phyloP scores from a whole-genome alignment of 495 filamentous ascomycete species.

The Penicillium bialowiezense region DNA sequence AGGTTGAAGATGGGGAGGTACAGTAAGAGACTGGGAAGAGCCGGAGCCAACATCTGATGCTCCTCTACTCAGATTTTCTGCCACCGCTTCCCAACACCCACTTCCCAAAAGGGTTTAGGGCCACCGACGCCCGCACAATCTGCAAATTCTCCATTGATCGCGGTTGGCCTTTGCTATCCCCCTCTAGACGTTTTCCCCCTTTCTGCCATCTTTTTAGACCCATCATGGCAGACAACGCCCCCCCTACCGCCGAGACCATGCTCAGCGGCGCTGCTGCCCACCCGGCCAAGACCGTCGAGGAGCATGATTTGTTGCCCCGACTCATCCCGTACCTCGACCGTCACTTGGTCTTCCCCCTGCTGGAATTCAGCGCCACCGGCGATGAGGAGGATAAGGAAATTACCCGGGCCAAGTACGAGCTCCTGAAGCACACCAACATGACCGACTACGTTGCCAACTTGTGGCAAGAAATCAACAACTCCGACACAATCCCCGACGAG shows the following conservation, averaged over 20 bases:
- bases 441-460: slow-evolving; percentile 90
- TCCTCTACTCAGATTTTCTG: slow-evolving; percentile 28
- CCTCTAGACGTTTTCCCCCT: slow-evolving; percentile 14
- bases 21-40: slow-evolving; percentile 10
- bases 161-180: slow-evolving; percentile 17
- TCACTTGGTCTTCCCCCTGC: slow-evolving; percentile 89
- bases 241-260: slow-evolving; percentile 51
- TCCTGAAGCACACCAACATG: slow-evolving; percentile 97
- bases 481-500: slow-evolving; percentile 75
- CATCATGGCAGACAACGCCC: slow-evolving; percentile 66
- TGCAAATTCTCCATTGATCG: slow-evolving; percentile 33
- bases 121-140: slow-evolving; percentile 37
- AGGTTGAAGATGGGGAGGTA: slow-evolving; percentile 15
- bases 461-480: slow-evolving; percentile 79
- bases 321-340: slow-evolving; percentile 91
- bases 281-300: slow-evolving; percentile 46
- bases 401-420: slow-evolving; percentile 79
- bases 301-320: slow-evolving; percentile 83
- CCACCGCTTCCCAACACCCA: slow-evolving; percentile 23
- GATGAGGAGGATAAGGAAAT: slow-evolving; percentile 67
- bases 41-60: slow-evolving; percentile 23
- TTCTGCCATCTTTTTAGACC: slow-evolving; percentile 13
- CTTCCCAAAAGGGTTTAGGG: slow-evolving; percentile 36
- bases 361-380: slow-evolving; percentile 69
- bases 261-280: slow-evolving; percentile 52